Base-by-base conservation (phyloP, 768 basidiomycete species). In the Hortiboletus flavorubellus region DNA sequence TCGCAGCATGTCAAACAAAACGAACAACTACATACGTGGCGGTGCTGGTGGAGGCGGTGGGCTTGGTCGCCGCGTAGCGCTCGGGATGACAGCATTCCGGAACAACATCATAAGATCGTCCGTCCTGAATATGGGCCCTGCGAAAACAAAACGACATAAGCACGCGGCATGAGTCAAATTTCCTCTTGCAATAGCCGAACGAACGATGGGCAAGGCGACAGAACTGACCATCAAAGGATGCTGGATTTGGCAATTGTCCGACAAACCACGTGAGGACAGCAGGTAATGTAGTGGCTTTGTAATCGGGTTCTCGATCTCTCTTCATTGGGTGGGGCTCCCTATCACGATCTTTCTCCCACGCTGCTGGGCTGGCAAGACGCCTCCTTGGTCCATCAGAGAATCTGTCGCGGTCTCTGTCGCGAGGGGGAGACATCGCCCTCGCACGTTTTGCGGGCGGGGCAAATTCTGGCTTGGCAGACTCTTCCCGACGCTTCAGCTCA, bases 31-130 rank as follows among this genome's bases (percentile, higher is more conserved):
- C 49, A 18, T 48, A 68, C 83, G 78, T 48, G 78, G 69, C 18
- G 78, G 75, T 2, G 81, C 76, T 9, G 80, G 75, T 5, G 83
- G 80, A 7, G 84, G 83, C 5, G 86, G 83, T 12, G 85, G 82
- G 50, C 80, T 80, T 4, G 78, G 72, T 59, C 80, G 75, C 44
- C 67, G 54, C 54, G 64, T 73, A 12, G 69, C 79, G 55, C 84
- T 86, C 1, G 92, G 90, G 52, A 93, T 91, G 33, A 88, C 83
- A 46, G 91, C 89, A 64, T 83, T 89, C 35, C 84, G 80, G 70
- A 97, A 87, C 31, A 93, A 66, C 57, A 87, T 86, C 85, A 98
- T 87, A 38, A 96, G 75, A 69, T 96, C 93, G 31, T 97, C 94
- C 2, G 89, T 87, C 53, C 91, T 80, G 74, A 96, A 96, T 38